phyloP scores from a whole-genome alignment of 2,329 filamentous ascomycete genomes.

The Colletotrichum theobromicola region DNA sequence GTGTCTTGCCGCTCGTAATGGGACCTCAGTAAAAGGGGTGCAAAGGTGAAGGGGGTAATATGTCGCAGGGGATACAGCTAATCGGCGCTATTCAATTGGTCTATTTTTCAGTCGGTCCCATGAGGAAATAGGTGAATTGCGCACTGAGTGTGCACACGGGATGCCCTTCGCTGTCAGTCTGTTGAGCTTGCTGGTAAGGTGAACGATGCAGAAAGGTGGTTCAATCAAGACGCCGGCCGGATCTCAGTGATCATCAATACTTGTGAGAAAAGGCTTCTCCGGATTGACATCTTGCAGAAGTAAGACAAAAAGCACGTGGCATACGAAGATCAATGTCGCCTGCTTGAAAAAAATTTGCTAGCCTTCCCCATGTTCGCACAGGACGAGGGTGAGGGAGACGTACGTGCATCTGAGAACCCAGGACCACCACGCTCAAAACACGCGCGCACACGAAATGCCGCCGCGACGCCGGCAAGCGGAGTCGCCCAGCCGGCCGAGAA shows the following conservation, averaged over 20 bases:
- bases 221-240: not conserved
- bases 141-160: not conserved
- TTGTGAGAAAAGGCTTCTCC: not conserved
- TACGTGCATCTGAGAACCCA: not conserved
- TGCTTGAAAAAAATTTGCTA: not conserved
- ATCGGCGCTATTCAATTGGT: not conserved
- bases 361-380: not conserved
- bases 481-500: not conserved
- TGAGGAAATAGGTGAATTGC: not conserved
- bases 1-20: not conserved
- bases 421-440: not conserved
- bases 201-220: not conserved
- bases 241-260: not conserved
- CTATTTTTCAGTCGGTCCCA: accelerated
- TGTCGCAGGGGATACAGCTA: not conserved
- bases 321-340: not conserved
- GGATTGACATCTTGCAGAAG: not conserved
- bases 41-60: not conserved
- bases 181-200: not conserved
- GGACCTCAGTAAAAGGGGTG: not conserved
- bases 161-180: accelerated
- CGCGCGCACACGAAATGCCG: not conserved
- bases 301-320: not conserved
- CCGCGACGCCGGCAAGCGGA: conserved; percentile 4
- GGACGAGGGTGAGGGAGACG: not conserved